Conservation (phyloP, 1,139 yeast species). For the Hemisphaericaspora xylanilytica region DNA sequence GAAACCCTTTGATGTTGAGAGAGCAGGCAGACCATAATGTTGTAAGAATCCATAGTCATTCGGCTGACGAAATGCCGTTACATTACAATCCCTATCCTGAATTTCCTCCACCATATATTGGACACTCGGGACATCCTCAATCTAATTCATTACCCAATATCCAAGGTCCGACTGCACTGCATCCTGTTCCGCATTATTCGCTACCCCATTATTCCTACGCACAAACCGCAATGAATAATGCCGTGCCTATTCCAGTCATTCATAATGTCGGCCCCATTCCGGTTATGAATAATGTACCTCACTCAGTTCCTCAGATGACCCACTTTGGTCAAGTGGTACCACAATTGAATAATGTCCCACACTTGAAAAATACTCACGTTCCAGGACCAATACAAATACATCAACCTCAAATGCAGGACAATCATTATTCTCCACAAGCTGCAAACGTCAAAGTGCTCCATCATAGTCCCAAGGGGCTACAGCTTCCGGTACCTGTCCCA, state of each 20-base stretch:
- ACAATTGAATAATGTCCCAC: constrained; percentile 1
- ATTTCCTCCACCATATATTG: not conserved
- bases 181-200: constrained; percentile 1
- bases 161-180: constrained; percentile 1
- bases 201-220: not conserved
- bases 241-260: not conserved
- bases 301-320: not conserved
- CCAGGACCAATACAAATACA: not conserved
- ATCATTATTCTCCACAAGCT: not conserved
- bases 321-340: not conserved
- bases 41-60: not conserved
- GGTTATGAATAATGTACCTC: not conserved
- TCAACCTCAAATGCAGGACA: not conserved
- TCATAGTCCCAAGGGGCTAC: not conserved
- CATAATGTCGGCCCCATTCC: not conserved
- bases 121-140: not conserved
- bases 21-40: not conserved
- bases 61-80: not conserved
- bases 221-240: not conserved
- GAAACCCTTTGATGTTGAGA: not conserved
- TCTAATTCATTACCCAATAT: not conserved
- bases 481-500: not conserved
- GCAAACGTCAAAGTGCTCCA: too few relatives aligned
- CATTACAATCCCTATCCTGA: not conserved
- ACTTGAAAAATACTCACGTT: not conserved